Evolutionary conservation across 345 rosid species (phyloP), one percentile per base, ranked within the genome.

Genomic region (Salix purpurea): DNA sequence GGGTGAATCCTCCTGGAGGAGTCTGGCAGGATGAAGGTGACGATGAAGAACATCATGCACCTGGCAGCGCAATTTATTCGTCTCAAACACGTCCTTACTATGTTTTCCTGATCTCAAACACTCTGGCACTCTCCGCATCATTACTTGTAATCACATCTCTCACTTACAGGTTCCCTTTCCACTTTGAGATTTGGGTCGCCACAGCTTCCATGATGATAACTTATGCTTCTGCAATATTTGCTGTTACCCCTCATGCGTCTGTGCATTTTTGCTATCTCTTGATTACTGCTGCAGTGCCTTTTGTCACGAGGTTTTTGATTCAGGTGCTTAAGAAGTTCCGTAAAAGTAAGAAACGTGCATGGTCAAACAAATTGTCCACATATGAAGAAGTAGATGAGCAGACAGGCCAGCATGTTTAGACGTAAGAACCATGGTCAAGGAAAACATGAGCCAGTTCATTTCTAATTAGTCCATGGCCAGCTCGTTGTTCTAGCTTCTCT

Each of bases 1-100:
- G 82, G 14, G 74, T 78, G 8, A 81, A 72, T 0, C 62, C 64
- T 37, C 81, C 83, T 3, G 84, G 82, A 4, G 87, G 75, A 1
- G 61, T 81, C 1, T 81, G 79, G 80, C 84, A 85, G 30, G 87
- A 82, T 0, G 72, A n/a, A n/a, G n/a, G n/a, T n/a, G n/a, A n/a
- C n/a, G n/a, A n/a, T n/a, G n/a, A 32, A 0, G 4, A 4, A 0
- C 0, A 0, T 4, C 34, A 77, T 58, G 4, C 6, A 0, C 73
- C 84, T 0, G 77, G 81, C 2, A 58, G 12, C 2, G 81, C 82
- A 1, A 77, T 85, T 15, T 81, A 70, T 19, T 78, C 79, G 0
- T 5, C 79, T 32, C 56, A 71, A 16, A 14, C 15, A 4, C 12
- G 4, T 11, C 71, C 80, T 2, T 89, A 77, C 37, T 79, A 82